Percentiles rank a stretch among this genome's conserved stretches.
These are phyloP conservation scores for Thermothielavioides terrestris DNA, from an alignment of 495 filamentous ascomycete genomes.

Conservation along the genomic window DNA sequence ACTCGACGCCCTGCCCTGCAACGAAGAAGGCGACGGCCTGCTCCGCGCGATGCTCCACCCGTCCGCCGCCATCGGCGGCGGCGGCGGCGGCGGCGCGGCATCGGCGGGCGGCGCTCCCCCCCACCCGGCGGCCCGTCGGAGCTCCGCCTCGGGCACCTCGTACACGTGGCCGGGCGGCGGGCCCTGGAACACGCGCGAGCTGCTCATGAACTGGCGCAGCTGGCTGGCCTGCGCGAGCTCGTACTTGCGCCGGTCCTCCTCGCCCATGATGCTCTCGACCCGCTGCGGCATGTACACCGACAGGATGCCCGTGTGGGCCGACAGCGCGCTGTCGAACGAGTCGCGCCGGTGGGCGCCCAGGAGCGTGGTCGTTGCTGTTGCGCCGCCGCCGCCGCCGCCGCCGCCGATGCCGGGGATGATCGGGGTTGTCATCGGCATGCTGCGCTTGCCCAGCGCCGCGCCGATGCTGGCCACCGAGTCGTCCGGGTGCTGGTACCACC, in stretches of 20 bases:
- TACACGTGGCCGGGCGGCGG: constrained; percentile 44
- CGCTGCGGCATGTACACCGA: constrained; percentile 65
- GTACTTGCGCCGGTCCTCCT: constrained; percentile 65
- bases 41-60: no score
- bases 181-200: no score
- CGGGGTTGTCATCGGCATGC: no score
- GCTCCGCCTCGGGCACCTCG: constrained; percentile 42
- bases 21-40: no score
- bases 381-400: no score
- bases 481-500: constrained; percentile 55
- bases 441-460: no score
- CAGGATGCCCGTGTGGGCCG: constrained; percentile 44
- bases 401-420: no score
- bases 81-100: no score
- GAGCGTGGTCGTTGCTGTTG: not conserved
- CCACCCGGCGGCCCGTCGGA: not conserved
- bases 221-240: constrained; percentile 54
- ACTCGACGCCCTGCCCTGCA: no score
- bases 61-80: no score
- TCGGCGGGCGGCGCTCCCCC: no score
- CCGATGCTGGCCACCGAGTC: constrained; percentile 49
- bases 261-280: constrained; percentile 77
- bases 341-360: constrained; percentile 46
- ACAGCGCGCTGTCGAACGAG: constrained; percentile 65
- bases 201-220: constrained; percentile 30